A percentile compares a stretch with the other conserved stretches of the same genome.
phyloP scores from a whole-genome alignment of 495 filamentous ascomycete genomes.

The Talaromyces proteolyticus region DNA sequence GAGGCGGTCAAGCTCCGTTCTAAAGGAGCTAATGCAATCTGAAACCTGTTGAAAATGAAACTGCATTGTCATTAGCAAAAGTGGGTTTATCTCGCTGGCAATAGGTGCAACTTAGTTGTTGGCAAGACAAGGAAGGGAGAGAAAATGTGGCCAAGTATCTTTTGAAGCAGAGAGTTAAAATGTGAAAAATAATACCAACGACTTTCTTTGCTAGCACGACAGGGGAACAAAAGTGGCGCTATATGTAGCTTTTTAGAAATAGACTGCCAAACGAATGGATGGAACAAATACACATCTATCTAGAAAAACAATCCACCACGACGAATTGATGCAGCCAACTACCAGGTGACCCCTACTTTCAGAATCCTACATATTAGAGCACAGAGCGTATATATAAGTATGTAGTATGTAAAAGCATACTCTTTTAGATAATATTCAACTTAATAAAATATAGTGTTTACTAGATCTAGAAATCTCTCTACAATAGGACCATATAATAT shows the following conservation, averaged over 20 bases:
- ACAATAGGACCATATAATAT: too few species aligned
- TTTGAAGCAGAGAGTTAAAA: neutral
- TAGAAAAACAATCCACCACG: neutral
- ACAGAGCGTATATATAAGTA: too few species aligned
- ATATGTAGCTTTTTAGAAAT: neutral
- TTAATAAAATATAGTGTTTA: too few species aligned
- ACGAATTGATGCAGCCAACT: neutral
- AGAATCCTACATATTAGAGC: neutral
- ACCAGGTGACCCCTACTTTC: too few species aligned
- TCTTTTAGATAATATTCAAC: too few species aligned
- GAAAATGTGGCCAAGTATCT: neutral
- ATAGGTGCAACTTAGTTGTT: neutral
- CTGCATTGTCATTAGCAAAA: neutral
- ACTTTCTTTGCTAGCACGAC: neutral
- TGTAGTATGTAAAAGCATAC: too few species aligned
- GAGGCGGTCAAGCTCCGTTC: constrained; percentile 18
- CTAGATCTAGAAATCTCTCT: too few species aligned
- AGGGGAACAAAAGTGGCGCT: neutral
- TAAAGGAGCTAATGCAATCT: too few species aligned
- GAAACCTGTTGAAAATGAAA: constrained; percentile 14
- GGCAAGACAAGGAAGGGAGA: neutral
- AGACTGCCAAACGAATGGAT: neutral
- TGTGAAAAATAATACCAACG: neutral
- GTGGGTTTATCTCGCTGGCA: neutral
- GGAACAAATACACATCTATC: neutral